phyloP scores from a whole-genome alignment of 192 early-diverging fungal genomes.

The Spinellus fusiger region DNA sequence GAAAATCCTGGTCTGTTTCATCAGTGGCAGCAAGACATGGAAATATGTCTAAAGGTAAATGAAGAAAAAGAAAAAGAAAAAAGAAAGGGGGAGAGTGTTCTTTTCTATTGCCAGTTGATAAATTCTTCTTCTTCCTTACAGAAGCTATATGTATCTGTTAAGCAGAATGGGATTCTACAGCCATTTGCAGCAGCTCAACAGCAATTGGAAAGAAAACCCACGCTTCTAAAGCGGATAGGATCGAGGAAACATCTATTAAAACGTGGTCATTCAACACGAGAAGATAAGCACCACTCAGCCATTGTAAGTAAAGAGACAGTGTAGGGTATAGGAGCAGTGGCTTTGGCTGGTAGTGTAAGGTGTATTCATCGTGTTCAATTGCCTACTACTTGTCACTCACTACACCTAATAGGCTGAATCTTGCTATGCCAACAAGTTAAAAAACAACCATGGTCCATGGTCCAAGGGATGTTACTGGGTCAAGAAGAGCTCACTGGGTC shows the following conservation, averaged over 20 bases:
- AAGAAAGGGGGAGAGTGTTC: background rate
- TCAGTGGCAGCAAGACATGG: constrained; percentile 44
- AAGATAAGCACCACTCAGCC: background rate
- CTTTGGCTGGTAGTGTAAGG: no score
- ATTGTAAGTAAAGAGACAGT: constrained; percentile 4
- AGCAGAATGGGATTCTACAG: constrained; percentile 2
- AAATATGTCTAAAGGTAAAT: constrained; percentile 38
- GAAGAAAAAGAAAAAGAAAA: background rate
- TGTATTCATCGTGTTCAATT: no score
- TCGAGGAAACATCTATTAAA: constrained; percentile 4
- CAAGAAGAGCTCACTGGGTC: background rate
- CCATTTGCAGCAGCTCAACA: background rate
- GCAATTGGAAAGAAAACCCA: background rate
- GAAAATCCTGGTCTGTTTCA: constrained; percentile 6
- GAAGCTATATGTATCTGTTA: constrained; percentile 12
- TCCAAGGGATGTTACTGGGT: background rate
- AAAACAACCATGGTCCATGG: background rate
- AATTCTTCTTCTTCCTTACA: background rate
- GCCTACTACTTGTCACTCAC: no score
- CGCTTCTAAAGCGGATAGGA: constrained; percentile 8
- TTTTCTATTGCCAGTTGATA: background rate
- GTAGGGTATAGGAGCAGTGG: no score
- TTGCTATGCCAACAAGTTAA: background rate
- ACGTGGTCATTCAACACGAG: background rate
- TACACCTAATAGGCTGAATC: no score